A percentile compares a stretch with the other conserved stretches of the same genome.
These are phyloP conservation scores for Candida xyloterini DNA, from an alignment of 805 yeast genomes.

Conservation along the genomic window DNA sequence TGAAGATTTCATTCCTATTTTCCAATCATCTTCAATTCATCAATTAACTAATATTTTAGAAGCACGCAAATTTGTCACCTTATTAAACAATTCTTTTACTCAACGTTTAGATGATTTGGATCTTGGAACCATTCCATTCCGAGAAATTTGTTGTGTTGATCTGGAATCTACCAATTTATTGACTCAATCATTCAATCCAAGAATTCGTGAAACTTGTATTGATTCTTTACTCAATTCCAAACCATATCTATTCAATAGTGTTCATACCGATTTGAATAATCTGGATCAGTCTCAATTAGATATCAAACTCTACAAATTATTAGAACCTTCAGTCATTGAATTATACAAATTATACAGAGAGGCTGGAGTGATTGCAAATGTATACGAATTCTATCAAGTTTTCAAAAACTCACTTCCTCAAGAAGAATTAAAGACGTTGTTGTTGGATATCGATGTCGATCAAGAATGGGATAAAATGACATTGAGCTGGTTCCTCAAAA, in stretches of 20 bases:
- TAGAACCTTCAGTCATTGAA: conserved; percentile 51
- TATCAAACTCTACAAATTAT: conserved; percentile 31
- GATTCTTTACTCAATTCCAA: conserved; percentile 42
- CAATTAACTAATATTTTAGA: conserved; percentile 9
- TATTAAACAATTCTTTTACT: conserved; percentile 16
- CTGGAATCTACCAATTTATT: conserved; percentile 28
- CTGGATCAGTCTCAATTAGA: conserved; percentile 8
- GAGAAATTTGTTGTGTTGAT: conserved; percentile 42
- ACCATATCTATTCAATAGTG: conserved; percentile 25
- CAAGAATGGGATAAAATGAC: conserved; percentile 60
- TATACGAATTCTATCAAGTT: conserved; percentile 35
- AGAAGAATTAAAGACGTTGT: conserved; percentile 16
- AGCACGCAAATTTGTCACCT: conserved; percentile 11
- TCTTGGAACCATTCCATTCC: conserved; percentile 30
- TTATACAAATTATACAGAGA: conserved; percentile 73
- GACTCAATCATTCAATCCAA: conserved; percentile 41
- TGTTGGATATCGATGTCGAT: conserved; percentile 26
- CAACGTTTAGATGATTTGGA: conserved; percentile 25
- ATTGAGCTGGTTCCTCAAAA: conserved; percentile 72
- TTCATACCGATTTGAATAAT: conserved; percentile 21
- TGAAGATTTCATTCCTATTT: conserved; percentile 25
- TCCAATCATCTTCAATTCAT: conserved; percentile 8
- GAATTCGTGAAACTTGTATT: conserved; percentile 39
- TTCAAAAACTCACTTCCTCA: conserved; percentile 33
- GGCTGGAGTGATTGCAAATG: conserved; percentile 55